Conservation (phyloP, 2,329 filamentous ascomycete species). For the Aureobasidium sp. region DNA sequence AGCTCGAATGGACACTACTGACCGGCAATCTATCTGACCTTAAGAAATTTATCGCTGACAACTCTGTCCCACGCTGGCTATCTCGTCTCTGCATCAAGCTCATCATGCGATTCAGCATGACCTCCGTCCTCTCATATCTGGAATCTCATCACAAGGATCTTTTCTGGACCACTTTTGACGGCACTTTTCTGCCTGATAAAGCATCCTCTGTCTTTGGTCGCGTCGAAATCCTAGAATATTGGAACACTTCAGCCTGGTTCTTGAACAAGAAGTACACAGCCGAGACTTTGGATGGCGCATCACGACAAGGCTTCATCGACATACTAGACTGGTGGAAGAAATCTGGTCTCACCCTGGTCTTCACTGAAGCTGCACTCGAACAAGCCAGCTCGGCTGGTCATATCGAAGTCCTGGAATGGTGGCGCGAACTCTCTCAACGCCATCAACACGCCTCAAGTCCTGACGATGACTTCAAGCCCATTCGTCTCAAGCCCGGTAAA, state of each 20-base stretch:
- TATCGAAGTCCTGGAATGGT: constrained; percentile 86
- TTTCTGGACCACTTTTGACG: constrained; percentile 78
- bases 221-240: constrained; percentile 81
- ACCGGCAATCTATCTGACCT: constrained; percentile 63
- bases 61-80: constrained; percentile 65
- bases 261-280: constrained; percentile 78
- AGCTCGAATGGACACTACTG: constrained; percentile 79
- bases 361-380: constrained; percentile 81
- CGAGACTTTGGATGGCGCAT: constrained; percentile 82
- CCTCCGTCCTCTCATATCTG: constrained; percentile 67
- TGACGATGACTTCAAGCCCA: constrained; percentile 23
- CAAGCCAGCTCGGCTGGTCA: constrained; percentile 80
- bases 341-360: constrained; percentile 70
- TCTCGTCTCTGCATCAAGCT: constrained; percentile 78
- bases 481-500: constrained; percentile 72
- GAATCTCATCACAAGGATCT: constrained; percentile 63
- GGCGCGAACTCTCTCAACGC: constrained; percentile 52
- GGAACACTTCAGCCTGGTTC: constrained; percentile 76
- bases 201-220: constrained; percentile 82
- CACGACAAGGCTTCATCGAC: constrained; percentile 73
- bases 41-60: constrained; percentile 61
- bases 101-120: constrained; percentile 84
- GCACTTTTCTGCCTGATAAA: constrained; percentile 76
- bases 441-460: constrained; percentile 22
- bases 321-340: constrained; percentile 90